Conservation (phyloP, 2,329 filamentous ascomycete genomes). For the Botrytis deweyae region DNA sequence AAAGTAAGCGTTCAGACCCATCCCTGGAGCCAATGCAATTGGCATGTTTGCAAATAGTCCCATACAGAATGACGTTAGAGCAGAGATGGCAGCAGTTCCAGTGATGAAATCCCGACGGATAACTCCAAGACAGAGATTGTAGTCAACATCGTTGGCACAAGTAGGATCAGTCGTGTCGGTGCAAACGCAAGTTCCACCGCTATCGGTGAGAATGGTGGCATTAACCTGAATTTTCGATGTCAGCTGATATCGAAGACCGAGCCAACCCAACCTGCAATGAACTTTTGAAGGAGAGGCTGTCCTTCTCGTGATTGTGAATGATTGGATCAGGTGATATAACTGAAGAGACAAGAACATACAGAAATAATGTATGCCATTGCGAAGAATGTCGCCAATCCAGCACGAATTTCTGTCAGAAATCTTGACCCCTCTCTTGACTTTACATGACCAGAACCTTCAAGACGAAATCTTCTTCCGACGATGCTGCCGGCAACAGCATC, state of each 20-base stretch:
- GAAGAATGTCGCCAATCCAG: constrained; percentile 72
- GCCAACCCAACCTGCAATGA: constrained; percentile 47
- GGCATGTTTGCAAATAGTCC: constrained; percentile 76
- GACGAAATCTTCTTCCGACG: constrained; percentile 72
- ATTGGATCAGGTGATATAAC: constrained; percentile 57
- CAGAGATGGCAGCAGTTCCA: constrained; percentile 79
- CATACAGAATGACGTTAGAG: constrained; percentile 78
- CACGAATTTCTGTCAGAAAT: constrained; percentile 82
- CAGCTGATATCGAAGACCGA: constrained; percentile 58
- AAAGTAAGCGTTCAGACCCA: constrained; percentile 90
- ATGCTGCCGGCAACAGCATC: constrained; percentile 58
- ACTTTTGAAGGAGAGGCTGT: not conserved
- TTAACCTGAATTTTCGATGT: constrained; percentile 6
- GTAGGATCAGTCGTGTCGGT: constrained; percentile 40
- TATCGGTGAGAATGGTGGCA: constrained; percentile 46
- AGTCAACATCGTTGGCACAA: constrained; percentile 38
- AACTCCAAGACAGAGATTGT: constrained; percentile 44
- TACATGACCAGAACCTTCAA: constrained; percentile 77
- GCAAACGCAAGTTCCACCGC: constrained; percentile 73
- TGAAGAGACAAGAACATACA: constrained; percentile 51
- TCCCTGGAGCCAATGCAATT: constrained; percentile 71
- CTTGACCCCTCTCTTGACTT: constrained; percentile 56
- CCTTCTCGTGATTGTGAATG: constrained; percentile 42
- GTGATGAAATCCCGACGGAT: constrained; percentile 72
- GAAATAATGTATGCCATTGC: constrained; percentile 75